Evolutionary conservation across 768 basidiomycete species (phyloP).

Genomic region (Tremella mesenterica): DNA sequence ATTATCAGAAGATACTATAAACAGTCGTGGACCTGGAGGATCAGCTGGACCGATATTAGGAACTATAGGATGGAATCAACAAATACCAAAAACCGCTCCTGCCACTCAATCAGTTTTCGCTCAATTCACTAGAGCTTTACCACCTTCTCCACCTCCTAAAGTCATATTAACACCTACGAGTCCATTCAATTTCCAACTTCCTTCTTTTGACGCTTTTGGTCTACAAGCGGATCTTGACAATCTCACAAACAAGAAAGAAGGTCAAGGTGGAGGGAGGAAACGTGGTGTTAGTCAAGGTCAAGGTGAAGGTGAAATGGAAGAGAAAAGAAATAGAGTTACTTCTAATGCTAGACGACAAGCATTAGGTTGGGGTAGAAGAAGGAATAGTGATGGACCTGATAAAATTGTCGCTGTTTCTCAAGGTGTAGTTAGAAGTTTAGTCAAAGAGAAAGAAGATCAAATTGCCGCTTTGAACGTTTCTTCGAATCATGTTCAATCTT

Average conservation of each 20-base stretch:
- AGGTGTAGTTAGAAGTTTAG: too few species aligned
- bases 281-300: too few species aligned
- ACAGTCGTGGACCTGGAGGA: not conserved
- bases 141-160: constrained; percentile 3
- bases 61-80: too few species aligned
- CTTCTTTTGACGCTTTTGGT: constrained; percentile 9
- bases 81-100: not conserved
- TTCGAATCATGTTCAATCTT: too few species aligned
- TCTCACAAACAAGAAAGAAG: not conserved
- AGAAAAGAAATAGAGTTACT: constrained; percentile 19
- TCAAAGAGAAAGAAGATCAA: not conserved
- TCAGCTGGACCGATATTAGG: not conserved
- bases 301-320: not conserved
- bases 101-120: constrained; percentile 15
- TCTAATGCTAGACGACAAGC: constrained; percentile 24
- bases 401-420: constrained; percentile 1
- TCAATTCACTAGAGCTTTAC: constrained; percentile 8
- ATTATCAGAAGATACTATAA: constrained; percentile 3
- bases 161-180: not conserved
- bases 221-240: constrained; percentile 6
- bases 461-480: too few species aligned
- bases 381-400: constrained; percentile 26
- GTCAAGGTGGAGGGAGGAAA: too few species aligned
- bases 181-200: not conserved
- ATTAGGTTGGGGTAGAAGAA: constrained; percentile 31